Percentiles rank a stretch among this genome's conserved stretches.
Conservation (phyloP, 1,284 basidiomycete genomes). For the Marasmius sp. region DNA sequence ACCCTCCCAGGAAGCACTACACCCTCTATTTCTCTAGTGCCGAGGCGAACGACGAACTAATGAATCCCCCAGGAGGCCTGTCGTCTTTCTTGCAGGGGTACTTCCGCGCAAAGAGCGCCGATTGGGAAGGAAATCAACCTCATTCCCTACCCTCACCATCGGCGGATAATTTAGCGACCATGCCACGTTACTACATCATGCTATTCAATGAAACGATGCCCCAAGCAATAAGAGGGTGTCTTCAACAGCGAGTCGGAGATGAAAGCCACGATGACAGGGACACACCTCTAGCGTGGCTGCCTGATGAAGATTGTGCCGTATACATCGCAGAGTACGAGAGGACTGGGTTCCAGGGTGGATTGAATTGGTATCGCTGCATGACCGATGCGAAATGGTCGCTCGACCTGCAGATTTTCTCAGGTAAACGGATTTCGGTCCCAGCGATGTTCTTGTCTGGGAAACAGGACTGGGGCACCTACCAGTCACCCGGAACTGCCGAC, state of each 20-base stretch:
- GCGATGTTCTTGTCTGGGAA: constrained; percentile 54
- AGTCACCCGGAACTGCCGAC: constrained; percentile 48
- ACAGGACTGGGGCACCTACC: constrained; percentile 60
- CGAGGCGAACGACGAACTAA: constrained; percentile 47
- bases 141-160: constrained; percentile 34
- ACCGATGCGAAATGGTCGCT: constrained; percentile 28
- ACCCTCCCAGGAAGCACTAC: constrained; percentile 61
- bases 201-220: constrained; percentile 52
- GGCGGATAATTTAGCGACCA: constrained; percentile 31
- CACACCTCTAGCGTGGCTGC: constrained; percentile 39
- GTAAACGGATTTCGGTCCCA: constrained; percentile 45
- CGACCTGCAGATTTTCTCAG: constrained; percentile 36
- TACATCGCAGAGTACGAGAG: constrained; percentile 49
- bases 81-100: constrained; percentile 54
- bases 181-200: constrained; percentile 70
- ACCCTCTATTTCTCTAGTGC: constrained; percentile 47
- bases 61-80: constrained; percentile 40
- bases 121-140: constrained; percentile 45
- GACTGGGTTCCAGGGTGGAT: constrained; percentile 62
- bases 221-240: constrained; percentile 35
- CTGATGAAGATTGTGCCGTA: constrained; percentile 46
- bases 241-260: not conserved
- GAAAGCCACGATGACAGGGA: not conserved
- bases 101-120: constrained; percentile 60
- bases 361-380: constrained; percentile 52